A percentile compares a stretch with the other conserved stretches of the same genome.
Conservation (phyloP, 805 yeast genomes). For the Starmerella tilneyi region DNA sequence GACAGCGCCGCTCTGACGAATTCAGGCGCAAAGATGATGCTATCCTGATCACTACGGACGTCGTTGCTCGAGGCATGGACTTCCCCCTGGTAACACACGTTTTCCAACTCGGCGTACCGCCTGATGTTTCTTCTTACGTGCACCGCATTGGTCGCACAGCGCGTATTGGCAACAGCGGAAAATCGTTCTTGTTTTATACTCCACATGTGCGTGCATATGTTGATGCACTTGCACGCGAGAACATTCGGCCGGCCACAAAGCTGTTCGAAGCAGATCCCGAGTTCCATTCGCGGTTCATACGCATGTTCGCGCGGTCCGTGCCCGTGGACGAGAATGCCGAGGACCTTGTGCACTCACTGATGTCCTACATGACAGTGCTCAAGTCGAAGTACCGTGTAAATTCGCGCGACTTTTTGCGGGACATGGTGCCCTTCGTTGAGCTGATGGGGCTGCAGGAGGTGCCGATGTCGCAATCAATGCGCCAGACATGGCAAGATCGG, state of each 20-base stretch:
- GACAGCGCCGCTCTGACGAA: slow-evolving; percentile 48
- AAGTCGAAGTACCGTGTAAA: slow-evolving; percentile 21
- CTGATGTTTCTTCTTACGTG: slow-evolving; percentile 65
- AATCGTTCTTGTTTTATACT: slow-evolving; percentile 51
- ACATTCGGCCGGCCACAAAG: slow-evolving; percentile 39
- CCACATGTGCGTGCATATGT: slow-evolving; percentile 49
- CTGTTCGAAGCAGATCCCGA: slow-evolving; percentile 20
- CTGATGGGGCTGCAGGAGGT: slow-evolving; percentile 24
- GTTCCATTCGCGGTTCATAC: slow-evolving; percentile 16
- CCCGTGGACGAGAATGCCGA: slow-evolving; percentile 24
- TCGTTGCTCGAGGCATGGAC: slow-evolving; percentile 95
- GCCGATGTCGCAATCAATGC: slow-evolving; percentile 16
- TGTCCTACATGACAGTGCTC: slow-evolving; percentile 26
- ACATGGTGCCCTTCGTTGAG: slow-evolving; percentile 25
- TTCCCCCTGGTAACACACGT: slow-evolving; percentile 82
- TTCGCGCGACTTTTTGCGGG: slow-evolving; percentile 21
- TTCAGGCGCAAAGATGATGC: slow-evolving; percentile 45
- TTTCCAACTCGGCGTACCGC: slow-evolving; percentile 69
- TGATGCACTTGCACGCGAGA: slow-evolving; percentile 33
- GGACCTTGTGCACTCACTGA: slow-evolving; percentile 23
- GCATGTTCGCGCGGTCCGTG: slow-evolving; percentile 16
- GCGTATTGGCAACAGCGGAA: slow-evolving; percentile 75
- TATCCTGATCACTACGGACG: slow-evolving; percentile 75
- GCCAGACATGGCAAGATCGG: slow-evolving; percentile 19
- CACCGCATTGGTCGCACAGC: slow-evolving; percentile 97